These are phyloP conservation scores for Fusarium pilosicola DNA, from an alignment of 2,329 filamentous ascomycete genomes.

Conservation along the genomic window DNA sequence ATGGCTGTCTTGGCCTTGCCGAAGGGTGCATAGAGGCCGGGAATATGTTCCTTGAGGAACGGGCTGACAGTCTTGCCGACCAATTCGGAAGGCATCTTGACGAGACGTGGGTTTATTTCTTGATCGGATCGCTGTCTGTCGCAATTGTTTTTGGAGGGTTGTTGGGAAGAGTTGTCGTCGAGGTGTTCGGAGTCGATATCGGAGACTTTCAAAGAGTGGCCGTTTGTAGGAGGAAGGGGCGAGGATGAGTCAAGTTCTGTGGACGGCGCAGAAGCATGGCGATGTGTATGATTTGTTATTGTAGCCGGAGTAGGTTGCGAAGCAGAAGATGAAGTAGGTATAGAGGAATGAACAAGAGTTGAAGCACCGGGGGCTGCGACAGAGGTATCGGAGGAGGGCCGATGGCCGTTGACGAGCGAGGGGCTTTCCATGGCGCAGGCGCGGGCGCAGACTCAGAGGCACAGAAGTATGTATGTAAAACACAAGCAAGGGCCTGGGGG, in stretches of 20 bases:
- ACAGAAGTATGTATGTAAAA: constrained; percentile 11
- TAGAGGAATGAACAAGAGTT: constrained; percentile 14
- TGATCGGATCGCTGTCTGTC: constrained; percentile 62
- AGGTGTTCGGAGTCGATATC: constrained; percentile 10
- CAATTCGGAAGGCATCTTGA: constrained; percentile 71
- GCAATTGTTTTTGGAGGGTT: constrained; percentile 57
- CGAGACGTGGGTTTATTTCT: constrained; percentile 59
- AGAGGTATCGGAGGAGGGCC: constrained; percentile 36
- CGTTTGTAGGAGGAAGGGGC: constrained; percentile 18
- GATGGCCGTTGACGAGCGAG: constrained; percentile 42
- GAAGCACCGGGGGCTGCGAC: constrained; percentile 10
- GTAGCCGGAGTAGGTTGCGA: constrained; percentile 9
- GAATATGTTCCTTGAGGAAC: constrained; percentile 91
- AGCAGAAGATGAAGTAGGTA: constrained; percentile 27
- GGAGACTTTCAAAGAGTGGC: constrained; percentile 29
- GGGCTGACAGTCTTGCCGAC: constrained; percentile 84
- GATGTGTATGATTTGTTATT: constrained; percentile 29
- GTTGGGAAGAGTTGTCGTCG: constrained; percentile 33
- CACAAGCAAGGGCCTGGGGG: constrained; percentile 29
- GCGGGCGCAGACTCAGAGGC: constrained; percentile 5
- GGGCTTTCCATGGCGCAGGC: constrained; percentile 41
- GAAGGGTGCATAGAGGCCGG: constrained; percentile 84
- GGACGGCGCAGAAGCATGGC: constrained; percentile 31
- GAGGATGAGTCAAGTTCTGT: constrained; percentile 16
- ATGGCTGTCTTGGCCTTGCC: constrained; percentile 62